Base-by-base conservation (phyloP, 2,329 filamentous ascomycete genomes). In the Pseudocercospora cruenta region DNA sequence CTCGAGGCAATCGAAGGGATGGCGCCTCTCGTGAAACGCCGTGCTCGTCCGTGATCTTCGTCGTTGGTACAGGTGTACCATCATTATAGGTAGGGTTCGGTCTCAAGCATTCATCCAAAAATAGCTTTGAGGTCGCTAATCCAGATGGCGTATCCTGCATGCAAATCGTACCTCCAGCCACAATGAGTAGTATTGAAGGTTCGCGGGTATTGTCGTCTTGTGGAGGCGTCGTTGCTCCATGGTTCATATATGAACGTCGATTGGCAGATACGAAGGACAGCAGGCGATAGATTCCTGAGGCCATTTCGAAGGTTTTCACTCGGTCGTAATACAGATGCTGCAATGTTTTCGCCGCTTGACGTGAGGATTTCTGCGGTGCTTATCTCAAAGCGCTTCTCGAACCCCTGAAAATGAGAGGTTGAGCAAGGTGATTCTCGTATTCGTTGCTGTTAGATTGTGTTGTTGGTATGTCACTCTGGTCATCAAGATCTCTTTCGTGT, bases 1-100 rank as follows among this genome's bases (percentile, higher is more conserved):
- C 95, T 31, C 88, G 84, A 1, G 93, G 93, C 4, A 93, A 96
- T 58, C 93, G 87, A 70, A 96, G 82, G 72, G 89, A 92, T 67
- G 88, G 86, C 53, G 94, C 67, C 58, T 71, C 68, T 16, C 70
- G 68, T 26, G 60, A 66, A 3, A 68, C 63, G 12, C 66, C 72
- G 26, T 73, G 70, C 31, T 75, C 73, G 59, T 74, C 71, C 3
- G 67, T 68, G 24, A 72, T 63, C n/a, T 64, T 63, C 5, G 66
- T 64, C 1, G 67, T 64, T 10, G 68, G 61, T 1, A 68, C 83
- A 33, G 84, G 82, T 0, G 88, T 89, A 64, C 85, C 84, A 78
- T 97, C 93, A 77, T 97, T 96, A 83, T 97, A 97, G 0, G 90
- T 91, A 1, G 92, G 91, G 33, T 92, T 85, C 8, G 91, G 91